Base-by-base conservation (phyloP, 306 rosid genomes). In the Medicago arabica region DNA sequence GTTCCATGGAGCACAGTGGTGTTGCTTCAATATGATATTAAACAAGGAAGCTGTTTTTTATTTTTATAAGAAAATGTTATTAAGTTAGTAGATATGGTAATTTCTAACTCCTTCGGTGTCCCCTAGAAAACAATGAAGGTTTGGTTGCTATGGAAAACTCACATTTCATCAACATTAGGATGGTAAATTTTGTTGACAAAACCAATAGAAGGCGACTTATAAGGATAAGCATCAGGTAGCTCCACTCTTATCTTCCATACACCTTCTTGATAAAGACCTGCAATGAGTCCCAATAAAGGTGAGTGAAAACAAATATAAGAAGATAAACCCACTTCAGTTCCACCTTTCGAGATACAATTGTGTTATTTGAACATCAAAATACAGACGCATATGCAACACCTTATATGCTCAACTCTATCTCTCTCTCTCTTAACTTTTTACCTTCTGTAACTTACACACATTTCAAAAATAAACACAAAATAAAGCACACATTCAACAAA, bases 161-260 rank as follows among this genome's bases (percentile, higher is more conserved):
- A 93, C 98, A 82, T 73, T 81, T 91, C 97, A 86, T 93, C 98
- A 44, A 93, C 91, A 88, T 93, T 93, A 78, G 98, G 98, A 86
- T 93, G 98, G 80, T 81, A 93, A 55, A 93, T 88, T 85, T 86
- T 93, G 89, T 91, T 93, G 67, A 86, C 40, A 83, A 93, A 93
- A 69, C 97, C 96, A 79, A 94, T 79, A 17, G 97, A 94, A 0
- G 98, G 98, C 75, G 98, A 94, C 77, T 88, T 89, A 47, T 88
- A 89, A 79, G 97, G 98, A 89, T 94, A 94, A 75, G 90, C 92
- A 85, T 91, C 94, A 2, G 94, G 96, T 16, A 94, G 85, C 78
- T 91, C 97, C 75, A 94, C 98, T 68, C 87, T 86, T 47, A 93
- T 54, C 85, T 89, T 93, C 97, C 98, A 93, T 9, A 89, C 85